Conservation (phyloP, 306 rosid species). For the Chamaecrista fasciculata region DNA sequence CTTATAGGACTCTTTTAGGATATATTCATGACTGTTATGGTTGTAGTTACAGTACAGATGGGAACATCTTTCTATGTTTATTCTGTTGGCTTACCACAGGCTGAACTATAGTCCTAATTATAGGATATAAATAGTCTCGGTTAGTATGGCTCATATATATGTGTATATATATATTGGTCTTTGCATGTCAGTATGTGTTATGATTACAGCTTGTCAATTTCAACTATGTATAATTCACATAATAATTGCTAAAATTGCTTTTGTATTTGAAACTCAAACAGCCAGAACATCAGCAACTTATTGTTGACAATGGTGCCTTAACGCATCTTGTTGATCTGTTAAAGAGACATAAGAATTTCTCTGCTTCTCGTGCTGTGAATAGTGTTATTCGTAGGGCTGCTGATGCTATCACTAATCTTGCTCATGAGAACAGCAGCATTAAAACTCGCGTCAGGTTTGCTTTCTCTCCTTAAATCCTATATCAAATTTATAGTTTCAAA, state of each 20-base stretch:
- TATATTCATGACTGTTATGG: neutral
- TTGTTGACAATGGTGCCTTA: conserved; percentile 84
- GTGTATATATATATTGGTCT: neutral
- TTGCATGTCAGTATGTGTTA: neutral
- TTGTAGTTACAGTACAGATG: neutral
- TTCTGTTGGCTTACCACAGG: neutral
- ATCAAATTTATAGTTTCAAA: neutral
- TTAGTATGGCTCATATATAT: conserved; percentile 5
- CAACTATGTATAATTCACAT: neutral
- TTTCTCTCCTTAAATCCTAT: conserved; percentile 17
- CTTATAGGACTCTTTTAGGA: neutral
- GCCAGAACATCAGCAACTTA: conserved; percentile 98
- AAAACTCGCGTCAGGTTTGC: conserved; percentile 93
- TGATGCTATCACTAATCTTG: conserved; percentile 97
- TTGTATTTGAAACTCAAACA: conserved; percentile 47
- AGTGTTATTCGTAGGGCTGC: conserved; percentile 98
- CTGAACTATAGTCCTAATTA: conserved; percentile 17
- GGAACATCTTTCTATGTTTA: conserved; percentile 1
- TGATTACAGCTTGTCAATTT: neutral
- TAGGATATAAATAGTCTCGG: neutral
- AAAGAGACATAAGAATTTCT: conserved; percentile 67
- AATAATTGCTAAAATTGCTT: conserved; percentile 38
- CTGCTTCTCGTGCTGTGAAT: conserved; percentile 64
- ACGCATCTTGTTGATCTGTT: conserved; percentile 77
- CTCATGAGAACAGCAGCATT: conserved; percentile 94